Base-by-base conservation (phyloP, 2,329 filamentous ascomycete genomes). In the Aspergillus bombycis region DNA sequence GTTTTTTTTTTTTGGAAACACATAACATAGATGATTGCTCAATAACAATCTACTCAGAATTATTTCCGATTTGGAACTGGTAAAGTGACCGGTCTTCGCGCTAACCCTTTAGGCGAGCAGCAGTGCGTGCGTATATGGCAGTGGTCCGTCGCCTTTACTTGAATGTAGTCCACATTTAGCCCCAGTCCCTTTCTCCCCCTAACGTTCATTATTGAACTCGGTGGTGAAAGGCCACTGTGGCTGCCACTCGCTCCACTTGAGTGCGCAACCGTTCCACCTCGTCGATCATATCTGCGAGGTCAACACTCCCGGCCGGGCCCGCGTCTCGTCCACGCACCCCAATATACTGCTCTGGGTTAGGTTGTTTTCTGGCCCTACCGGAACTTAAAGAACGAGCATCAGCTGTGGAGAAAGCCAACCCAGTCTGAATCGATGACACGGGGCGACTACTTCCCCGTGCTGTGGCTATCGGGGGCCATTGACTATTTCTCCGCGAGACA, bases 261-360 rank as follows among this genome's bases (percentile, higher is more conserved):
- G 60, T 67, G 66, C 74, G 75, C 60, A 78, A 68, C 60, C 68
- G 71, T 67, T 78, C 75, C 67, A 77, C 66, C 54, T 75, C 74
- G 66, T 74, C 73, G 67, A 76, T 72, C 71, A 78, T 67, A 63
- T 73, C 72, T 63, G 65, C 68, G 26, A 76, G 64, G 54, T 74
- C 70, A 69, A 68, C 66, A 61, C 69, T 67, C 32, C 67, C 70
- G 55, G 66, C 54, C 48, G 64, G 69, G 46, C 58, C 69, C 58
- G 68, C 55, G 21, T 58, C 62, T 62, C 67, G 61, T 62, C 72
- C 72, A 64, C 69, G 67, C 62, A 68, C 64, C 60, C 66, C 68
- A 67, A 69, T 63, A 63, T 70, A 66, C 54, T 68, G 67, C 62
- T 68, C 72, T 65, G 67, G 61, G 60, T 62, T 66, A 57, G 67